phyloP scores from a whole-genome alignment of 306 rosid genomes.

The Castanea crenata region DNA sequence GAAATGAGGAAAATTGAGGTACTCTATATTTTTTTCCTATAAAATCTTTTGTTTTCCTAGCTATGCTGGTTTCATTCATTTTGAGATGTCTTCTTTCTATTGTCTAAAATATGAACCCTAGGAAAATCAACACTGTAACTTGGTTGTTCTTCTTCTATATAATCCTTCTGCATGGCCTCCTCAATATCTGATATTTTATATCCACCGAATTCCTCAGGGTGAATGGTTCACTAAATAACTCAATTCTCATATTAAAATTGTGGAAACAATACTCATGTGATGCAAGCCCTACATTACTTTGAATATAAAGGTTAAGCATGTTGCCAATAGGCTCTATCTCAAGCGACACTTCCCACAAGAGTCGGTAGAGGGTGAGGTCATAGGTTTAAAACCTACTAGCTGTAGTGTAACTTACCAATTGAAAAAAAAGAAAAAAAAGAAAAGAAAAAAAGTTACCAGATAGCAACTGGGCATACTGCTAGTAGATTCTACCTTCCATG shows the following conservation, averaged over 20 bases:
- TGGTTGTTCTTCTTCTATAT: background rate
- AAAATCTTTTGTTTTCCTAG: constrained; percentile 10
- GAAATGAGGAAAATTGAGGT: constrained; percentile 95
- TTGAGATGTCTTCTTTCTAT: constrained; percentile 7
- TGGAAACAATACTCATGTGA: too few species aligned
- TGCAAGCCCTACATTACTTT: too few species aligned
- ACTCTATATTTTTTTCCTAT: constrained; percentile 9
- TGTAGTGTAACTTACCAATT: too few species aligned
- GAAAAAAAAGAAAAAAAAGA: too few species aligned
- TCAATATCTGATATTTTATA: background rate
- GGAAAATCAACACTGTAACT: background rate
- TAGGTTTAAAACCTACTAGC: too few species aligned
- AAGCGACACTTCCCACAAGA: too few species aligned
- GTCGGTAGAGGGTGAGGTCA: too few species aligned
- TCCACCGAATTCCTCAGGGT: background rate
- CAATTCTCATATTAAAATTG: too few species aligned
- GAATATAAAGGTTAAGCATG: too few species aligned
- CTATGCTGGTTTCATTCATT: constrained; percentile 2
- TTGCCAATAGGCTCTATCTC: too few species aligned
- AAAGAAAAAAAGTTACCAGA: background rate
- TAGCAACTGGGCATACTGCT: background rate
- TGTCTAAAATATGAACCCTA: background rate
- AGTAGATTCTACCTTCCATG: background rate
- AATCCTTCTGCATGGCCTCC: background rate
- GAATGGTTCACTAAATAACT: too few species aligned